Conservation (phyloP, 2,329 filamentous ascomycete genomes). For the Trichophaea hybrida region DNA sequence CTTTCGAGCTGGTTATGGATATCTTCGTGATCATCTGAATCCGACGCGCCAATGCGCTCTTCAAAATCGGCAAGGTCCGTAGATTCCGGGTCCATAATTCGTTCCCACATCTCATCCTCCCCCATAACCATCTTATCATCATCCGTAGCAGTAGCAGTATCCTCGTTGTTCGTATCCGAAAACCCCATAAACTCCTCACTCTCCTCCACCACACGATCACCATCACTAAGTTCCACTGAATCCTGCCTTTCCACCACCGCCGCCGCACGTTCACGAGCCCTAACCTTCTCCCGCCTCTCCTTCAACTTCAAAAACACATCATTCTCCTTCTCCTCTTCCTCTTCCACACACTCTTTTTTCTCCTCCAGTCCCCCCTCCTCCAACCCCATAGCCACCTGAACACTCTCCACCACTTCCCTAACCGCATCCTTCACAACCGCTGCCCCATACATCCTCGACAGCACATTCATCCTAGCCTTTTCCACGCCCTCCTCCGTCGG, state of each 20-base stretch:
- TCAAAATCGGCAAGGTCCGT: conserved; percentile 10
- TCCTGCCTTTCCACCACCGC: background rate
- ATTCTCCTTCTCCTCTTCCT: background rate
- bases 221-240: conserved; percentile 15
- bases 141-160: conserved; percentile 21
- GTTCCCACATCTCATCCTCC: conserved; percentile 11
- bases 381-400: conserved; percentile 8
- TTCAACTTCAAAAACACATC: conserved; percentile 10
- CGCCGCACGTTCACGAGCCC: conserved; percentile 8
- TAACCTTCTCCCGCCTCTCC: conserved; percentile 14
- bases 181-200: conserved; percentile 11
- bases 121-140: background rate
- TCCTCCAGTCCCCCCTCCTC: conserved; percentile 5
- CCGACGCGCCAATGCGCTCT: conserved; percentile 5
- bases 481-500: background rate
- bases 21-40: conserved; percentile 7
- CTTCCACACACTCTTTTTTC: background rate
- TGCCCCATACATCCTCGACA: conserved; percentile 41
- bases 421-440: conserved; percentile 39
- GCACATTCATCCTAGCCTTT: conserved; percentile 37
- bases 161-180: conserved; percentile 19
- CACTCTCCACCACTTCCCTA: conserved; percentile 20
- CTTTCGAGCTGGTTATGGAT: background rate
- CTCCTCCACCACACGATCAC: conserved; percentile 20
- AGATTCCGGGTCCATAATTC: conserved; percentile 8